Conservation (phyloP, 2,329 filamentous ascomycete species). For the Trichoderma semiorbis region DNA sequence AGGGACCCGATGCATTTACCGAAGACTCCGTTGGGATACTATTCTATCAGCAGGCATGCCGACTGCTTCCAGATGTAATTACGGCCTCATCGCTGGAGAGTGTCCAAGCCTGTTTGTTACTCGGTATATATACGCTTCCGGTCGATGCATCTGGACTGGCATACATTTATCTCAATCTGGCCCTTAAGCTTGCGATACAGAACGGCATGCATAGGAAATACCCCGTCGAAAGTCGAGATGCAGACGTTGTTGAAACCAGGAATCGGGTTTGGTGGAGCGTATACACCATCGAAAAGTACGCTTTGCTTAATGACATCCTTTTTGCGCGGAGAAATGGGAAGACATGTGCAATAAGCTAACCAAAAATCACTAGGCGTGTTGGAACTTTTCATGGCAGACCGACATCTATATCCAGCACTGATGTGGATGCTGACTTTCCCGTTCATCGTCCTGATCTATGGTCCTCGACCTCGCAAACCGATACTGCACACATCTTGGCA, state of each 20-base stretch:
- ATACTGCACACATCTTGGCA: constrained; percentile 46
- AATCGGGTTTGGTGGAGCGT: constrained; percentile 57
- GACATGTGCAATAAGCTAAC: constrained; percentile 20
- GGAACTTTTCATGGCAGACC: constrained; percentile 55
- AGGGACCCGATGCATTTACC: constrained; percentile 31
- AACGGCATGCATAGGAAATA: constrained; percentile 58
- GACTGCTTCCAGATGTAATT: constrained; percentile 54
- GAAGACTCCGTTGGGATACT: constrained; percentile 53
- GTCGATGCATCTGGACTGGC: constrained; percentile 54
- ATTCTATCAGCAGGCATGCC: constrained; percentile 55
- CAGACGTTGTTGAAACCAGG: constrained; percentile 48
- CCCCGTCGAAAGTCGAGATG: constrained; percentile 44
- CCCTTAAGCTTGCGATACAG: constrained; percentile 55
- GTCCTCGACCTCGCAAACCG: constrained; percentile 38
- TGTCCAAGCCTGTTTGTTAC: constrained; percentile 54
- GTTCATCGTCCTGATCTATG: constrained; percentile 43
- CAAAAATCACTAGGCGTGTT: constrained; percentile 41
- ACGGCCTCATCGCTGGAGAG: constrained; percentile 54
- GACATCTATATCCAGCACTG: constrained; percentile 48
- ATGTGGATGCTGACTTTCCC: constrained; percentile 53
- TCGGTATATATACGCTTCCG: constrained; percentile 53
- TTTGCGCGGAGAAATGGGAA: background rate
- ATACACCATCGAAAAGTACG: constrained; percentile 53
- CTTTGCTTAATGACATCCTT: constrained; percentile 9
- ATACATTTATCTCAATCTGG: constrained; percentile 55